Conservation (phyloP, 768 basidiomycete genomes). For the Trametes cinnabarina region DNA sequence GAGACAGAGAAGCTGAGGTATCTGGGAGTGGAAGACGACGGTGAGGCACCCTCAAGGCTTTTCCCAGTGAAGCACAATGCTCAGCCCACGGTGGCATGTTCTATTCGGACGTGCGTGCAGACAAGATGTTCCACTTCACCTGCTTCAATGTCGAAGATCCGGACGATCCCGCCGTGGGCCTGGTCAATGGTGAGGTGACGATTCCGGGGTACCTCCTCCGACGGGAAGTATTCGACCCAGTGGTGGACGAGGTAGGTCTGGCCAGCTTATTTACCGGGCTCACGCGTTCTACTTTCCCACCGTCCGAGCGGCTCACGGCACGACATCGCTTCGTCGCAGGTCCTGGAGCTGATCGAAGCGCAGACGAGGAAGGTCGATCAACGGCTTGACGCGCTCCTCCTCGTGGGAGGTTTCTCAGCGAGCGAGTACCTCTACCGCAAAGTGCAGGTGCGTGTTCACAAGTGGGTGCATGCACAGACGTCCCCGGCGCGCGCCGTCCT, state of each 20-base stretch:
- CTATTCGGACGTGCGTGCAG: conserved; percentile 37
- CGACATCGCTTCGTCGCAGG: conserved; percentile 42
- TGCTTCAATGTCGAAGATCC: conserved; percentile 88
- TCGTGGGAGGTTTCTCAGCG: conserved; percentile 88
- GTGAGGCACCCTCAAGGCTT: conserved; percentile 38
- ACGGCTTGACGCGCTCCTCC: conserved; percentile 75
- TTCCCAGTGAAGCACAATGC: background rate
- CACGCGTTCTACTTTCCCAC: background rate
- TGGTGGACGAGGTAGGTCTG: conserved; percentile 65
- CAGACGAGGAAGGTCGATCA: conserved; percentile 68
- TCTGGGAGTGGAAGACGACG: conserved; percentile 70
- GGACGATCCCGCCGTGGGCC: conserved; percentile 74
- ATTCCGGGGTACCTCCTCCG: conserved; percentile 80
- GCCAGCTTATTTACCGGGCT: conserved; percentile 14
- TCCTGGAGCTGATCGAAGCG: conserved; percentile 74
- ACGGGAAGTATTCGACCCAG: conserved; percentile 84
- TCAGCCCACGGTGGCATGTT: background rate
- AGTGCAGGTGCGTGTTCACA: conserved; percentile 59
- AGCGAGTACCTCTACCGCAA: conserved; percentile 81
- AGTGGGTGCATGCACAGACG: background rate
- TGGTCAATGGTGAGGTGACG: conserved; percentile 79
- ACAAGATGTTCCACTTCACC: conserved; percentile 83
- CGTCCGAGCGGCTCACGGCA: conserved; percentile 11
- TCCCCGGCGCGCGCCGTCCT: conserved; percentile 11
- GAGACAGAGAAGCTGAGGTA: conserved; percentile 86